These are phyloP conservation scores for Grosmannia serpens DNA, from an alignment of 2,329 filamentous ascomycete species.

Conservation along the genomic window DNA sequence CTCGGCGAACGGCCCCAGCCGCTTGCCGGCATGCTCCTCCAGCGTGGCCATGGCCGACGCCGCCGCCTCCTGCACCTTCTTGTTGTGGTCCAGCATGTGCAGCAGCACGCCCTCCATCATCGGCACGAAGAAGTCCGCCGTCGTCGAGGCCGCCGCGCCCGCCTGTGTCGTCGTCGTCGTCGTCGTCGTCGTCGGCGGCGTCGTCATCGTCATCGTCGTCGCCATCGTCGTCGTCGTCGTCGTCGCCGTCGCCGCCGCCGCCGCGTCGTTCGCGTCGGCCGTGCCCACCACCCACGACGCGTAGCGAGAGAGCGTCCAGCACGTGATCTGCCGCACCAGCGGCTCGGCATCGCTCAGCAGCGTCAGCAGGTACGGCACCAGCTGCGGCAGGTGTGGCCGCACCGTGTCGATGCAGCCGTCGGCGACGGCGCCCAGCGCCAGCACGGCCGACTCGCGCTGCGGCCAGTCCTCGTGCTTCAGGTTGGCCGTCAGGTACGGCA, in stretches of 20 bases:
- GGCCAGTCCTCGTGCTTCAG: constrained; percentile 84
- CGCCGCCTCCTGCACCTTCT: constrained; percentile 93
- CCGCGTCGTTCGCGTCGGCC: constrained; percentile 49
- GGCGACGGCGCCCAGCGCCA: constrained; percentile 87
- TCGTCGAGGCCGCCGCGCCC: constrained; percentile 17
- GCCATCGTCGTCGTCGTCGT: too few species aligned
- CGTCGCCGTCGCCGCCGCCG: too few species aligned
- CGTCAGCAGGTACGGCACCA: constrained; percentile 82
- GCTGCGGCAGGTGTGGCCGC: constrained; percentile 76
- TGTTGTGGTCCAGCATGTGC: constrained; percentile 94
- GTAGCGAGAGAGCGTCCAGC: constrained; percentile 92
- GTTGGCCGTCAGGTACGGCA: constrained; percentile 86
- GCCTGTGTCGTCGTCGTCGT: too few species aligned
- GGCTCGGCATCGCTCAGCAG: constrained; percentile 77
- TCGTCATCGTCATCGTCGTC: too few species aligned
- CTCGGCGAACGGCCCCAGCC: constrained; percentile 72
- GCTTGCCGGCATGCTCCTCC: constrained; percentile 80
- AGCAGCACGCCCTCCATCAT: constrained; percentile 94
- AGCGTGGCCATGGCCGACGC: constrained; percentile 93
- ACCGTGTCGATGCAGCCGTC: constrained; percentile 89
- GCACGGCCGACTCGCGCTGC: constrained; percentile 82
- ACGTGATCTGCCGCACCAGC: constrained; percentile 91
- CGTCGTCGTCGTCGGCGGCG: too few species aligned
- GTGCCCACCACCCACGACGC: constrained; percentile 83
- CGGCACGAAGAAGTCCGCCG: constrained; percentile 74